Conservation (phyloP, 345 rosid genomes). For the Dimocarpus longan region DNA sequence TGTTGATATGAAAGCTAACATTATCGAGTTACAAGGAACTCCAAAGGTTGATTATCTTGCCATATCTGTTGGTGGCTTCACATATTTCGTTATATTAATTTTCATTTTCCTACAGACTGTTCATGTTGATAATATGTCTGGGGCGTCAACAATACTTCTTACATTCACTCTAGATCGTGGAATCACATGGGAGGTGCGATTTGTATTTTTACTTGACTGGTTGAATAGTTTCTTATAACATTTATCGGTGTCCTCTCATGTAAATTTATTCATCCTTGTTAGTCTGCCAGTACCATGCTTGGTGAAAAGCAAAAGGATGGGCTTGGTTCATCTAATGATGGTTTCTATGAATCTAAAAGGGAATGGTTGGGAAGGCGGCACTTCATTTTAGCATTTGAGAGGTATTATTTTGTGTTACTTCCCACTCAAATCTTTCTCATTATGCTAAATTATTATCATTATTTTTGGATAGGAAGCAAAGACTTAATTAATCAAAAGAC, state of each 20-base stretch:
- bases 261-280: conserved; percentile 24
- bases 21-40: conserved; percentile 71
- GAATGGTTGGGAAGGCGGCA: conserved; percentile 97
- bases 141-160: conserved; percentile 88
- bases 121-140: conserved; percentile 94
- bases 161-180: conserved; percentile 95
- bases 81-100: conserved; percentile 29
- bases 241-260: neutral
- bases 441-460: neutral
- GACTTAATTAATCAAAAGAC: no score
- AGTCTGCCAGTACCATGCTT: conserved; percentile 81
- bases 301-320: conserved; percentile 83
- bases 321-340: conserved; percentile 77
- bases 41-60: conserved; percentile 71
- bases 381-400: conserved; percentile 86
- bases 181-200: conserved; percentile 83
- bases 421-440: neutral
- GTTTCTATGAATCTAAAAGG: conserved; percentile 95
- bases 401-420: conserved; percentile 41
- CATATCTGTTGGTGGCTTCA: conserved; percentile 24
- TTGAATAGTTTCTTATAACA: neutral
- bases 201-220: conserved; percentile 12
- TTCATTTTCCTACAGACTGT: conserved; percentile 62
- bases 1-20: conserved; percentile 92
- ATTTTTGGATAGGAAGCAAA: no score